Base-by-base conservation (phyloP, 2,329 filamentous ascomycete genomes). In the Endocalyx cinctus region DNA sequence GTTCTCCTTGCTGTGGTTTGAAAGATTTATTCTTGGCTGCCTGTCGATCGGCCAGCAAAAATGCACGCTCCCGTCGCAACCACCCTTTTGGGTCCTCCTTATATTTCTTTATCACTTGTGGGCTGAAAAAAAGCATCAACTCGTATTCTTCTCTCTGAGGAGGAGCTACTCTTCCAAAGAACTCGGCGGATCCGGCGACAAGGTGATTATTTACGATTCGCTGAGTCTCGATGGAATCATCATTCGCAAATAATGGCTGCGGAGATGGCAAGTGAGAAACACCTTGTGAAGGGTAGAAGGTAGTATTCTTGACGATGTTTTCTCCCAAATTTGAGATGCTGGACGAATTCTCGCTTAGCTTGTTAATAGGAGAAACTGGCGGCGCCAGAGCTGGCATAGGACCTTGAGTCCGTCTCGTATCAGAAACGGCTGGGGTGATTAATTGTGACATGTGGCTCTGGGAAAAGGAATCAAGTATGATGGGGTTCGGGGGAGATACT, bases 401-500 rank as follows among this genome's bases (percentile, higher is more conserved):
- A 44, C 62, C 55, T 16, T 53, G 56, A 22, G 38, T 27, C 52
- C 56, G 41, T 58, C 60, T 40, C 51, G 48, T 27, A 38, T 50
- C 39, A 31, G 52, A 50, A 29, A 49, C 33, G 29, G 46, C 31
- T 33, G 52, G 35, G 34, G 44, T 42, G 34, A 38, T 52, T 32
- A 51, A 38, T 42, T 40, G 49, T 16, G 45, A 38, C 29, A 34
- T 41, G n/a, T 37, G 39, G 32, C 42, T 38, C 25, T 62, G 58
- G 29, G 47, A 57, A 52, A 79, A 80, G 46, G 57, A 74, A 42
- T 80, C 75, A 25, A 63, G 57, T 30, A 64, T 67, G 20, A 65
- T 53, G n/a, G 63, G 62, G 23, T 79, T 75, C 15, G 77, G 77
- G 18, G 77, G 77, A 14, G 77, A 81, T 69, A 81, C 78, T 37